Evolutionary conservation across 176 grass and related monocot species (phyloP).

Genomic region (Chrysopogon serrulatus): DNA sequence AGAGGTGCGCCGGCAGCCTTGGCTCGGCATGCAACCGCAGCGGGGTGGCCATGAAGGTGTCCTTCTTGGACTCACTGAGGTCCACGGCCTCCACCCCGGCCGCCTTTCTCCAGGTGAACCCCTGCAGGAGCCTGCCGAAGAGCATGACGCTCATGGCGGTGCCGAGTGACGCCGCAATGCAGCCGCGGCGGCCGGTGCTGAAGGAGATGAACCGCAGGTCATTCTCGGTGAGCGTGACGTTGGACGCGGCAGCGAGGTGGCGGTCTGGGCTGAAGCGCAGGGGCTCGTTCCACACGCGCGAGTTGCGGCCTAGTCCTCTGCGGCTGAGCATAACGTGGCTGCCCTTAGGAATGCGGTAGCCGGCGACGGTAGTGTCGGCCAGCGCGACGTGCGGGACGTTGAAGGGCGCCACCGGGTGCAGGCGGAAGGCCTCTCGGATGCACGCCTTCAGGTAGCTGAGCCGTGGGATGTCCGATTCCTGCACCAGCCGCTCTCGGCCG

Average conservation of each 20-base stretch:
- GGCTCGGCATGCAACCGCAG: too few species aligned
- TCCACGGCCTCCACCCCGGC: neutral
- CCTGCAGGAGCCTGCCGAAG: constrained; percentile 28
- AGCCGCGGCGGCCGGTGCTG: constrained; percentile 12
- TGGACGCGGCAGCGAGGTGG: neutral
- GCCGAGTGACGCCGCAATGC: constrained; percentile 1
- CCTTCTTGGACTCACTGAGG: constrained; percentile 6
- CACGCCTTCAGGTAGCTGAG: constrained; percentile 36
- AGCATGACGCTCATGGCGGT: constrained; percentile 19
- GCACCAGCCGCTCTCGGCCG: constrained; percentile 18
- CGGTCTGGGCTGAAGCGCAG: constrained; percentile 12
- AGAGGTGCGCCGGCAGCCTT: too few species aligned
- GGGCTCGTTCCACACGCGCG: constrained; percentile 28
- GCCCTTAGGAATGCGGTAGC: constrained; percentile 31
- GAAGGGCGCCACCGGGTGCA: constrained; percentile 33
- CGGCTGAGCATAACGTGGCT: constrained; percentile 31
- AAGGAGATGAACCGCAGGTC: constrained; percentile 34
- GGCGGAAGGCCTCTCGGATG: constrained; percentile 25
- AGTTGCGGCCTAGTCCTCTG: constrained; percentile 23
- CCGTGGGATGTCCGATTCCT: constrained; percentile 1
- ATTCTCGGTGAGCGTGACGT: constrained; percentile 19
- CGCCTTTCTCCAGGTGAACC: constrained; percentile 27
- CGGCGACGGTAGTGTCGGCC: neutral
- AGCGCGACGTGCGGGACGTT: constrained; percentile 21
- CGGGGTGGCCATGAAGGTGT: neutral